phyloP scores from a whole-genome alignment of 78 protist species.

The Dictyostelium citrinum region DNA sequence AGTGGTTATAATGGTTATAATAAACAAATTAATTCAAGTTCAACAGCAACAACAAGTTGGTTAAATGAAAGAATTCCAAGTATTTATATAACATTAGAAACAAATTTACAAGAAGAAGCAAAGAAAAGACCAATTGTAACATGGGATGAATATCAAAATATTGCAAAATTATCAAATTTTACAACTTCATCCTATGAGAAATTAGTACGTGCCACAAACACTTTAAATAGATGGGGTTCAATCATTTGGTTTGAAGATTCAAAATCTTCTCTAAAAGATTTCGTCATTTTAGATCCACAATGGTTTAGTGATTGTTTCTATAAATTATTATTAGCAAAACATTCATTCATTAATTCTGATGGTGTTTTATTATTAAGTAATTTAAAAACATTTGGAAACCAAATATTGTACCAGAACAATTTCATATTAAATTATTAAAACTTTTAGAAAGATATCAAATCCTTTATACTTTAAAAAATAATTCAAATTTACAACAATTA shows the following conservation, averaged over 20 bases:
- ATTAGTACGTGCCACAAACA: constrained; percentile 51
- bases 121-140: constrained; percentile 45
- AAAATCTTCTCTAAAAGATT: constrained; percentile 26
- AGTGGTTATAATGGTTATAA: not conserved
- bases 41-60: constrained; percentile 11
- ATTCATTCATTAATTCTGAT: constrained; percentile 12
- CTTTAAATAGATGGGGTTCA: constrained; percentile 71
- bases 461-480: constrained; percentile 32
- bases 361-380: not conserved
- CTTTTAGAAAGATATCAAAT: constrained; percentile 40
- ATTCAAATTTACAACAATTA: not conserved
- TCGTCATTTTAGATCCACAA: constrained; percentile 47
- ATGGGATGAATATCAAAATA: constrained; percentile 46
- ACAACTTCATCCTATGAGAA: constrained; percentile 9
- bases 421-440: constrained; percentile 28
- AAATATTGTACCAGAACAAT: constrained; percentile 32
- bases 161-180: constrained; percentile 49
- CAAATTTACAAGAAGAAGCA: constrained; percentile 37
- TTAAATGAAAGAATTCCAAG: constrained; percentile 40
- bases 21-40: not conserved
- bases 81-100: constrained; percentile 18
- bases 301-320: constrained; percentile 72
- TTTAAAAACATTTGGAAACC: constrained; percentile 44
- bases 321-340: constrained; percentile 16
- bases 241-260: constrained; percentile 67